Base-by-base conservation (phyloP, 2,329 filamentous ascomycete genomes). In the Aureobasidium sp. region DNA sequence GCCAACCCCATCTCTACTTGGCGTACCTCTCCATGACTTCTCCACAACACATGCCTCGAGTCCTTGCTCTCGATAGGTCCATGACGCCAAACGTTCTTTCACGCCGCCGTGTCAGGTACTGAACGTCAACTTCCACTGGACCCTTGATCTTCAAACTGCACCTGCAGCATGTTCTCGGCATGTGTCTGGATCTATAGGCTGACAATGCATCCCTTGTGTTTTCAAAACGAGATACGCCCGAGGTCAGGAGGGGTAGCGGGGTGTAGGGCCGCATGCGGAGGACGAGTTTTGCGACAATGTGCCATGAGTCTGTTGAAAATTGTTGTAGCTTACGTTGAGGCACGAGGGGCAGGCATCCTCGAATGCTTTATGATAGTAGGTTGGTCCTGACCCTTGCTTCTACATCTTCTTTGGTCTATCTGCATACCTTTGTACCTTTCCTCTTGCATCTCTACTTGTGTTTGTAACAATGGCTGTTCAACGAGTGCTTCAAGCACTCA, bases 401-500 rank as follows among this genome's bases (percentile, higher is more conserved):
- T 48, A 26, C 10, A 32, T 52, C 41, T 42, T 42, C 26, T 53
- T 41, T 34, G 42, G 39, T 42, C 42, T 27, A 27, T 42, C 42
- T 48, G 41, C 48, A 55, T 47, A 52, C 51, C n/a, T 51, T 44
- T 29, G 52, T 56, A 56, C 15, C 39, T 62, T 57, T 26, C 2
- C 51, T 37, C n/a, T n/a, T 26, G 48, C 17, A 36, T 46, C n/a
- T 46, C 26, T 57, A 20, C 44, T 51, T 55, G 34, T 41, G 6
- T 27, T 36, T 13, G 29, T 29, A 20, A 62, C n/a, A 32, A 63
- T 61, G 62, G 44, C 50, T 58, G 52, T 50, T 34, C 55, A 59
- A 46, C 36, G 37, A 57, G 50, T 48, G 42, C 61, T 64, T 32
- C 36, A 68, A 26, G 62, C 64, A 36, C 66, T 73, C 57, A 64